Conservation (phyloP, 2,329 filamentous ascomycete genomes). For the Seiridium unicorne region DNA sequence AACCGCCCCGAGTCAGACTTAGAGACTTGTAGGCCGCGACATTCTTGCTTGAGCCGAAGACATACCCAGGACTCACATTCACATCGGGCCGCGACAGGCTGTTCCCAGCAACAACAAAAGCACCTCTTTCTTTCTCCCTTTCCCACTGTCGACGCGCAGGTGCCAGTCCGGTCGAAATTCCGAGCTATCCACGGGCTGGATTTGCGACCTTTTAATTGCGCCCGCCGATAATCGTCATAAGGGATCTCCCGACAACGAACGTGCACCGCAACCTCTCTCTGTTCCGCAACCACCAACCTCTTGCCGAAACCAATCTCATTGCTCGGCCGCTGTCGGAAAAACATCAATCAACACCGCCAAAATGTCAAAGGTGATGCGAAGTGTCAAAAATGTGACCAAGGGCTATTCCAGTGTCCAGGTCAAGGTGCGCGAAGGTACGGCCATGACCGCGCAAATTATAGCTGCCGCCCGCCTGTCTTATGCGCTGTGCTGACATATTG, state of each 20-base stretch:
- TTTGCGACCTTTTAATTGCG: conserved; percentile 22
- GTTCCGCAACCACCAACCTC: conserved; percentile 2
- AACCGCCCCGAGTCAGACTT: not conserved
- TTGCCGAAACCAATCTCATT: not conserved
- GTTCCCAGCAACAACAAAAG: not conserved
- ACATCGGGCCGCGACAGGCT: not conserved
- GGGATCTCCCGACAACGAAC: not conserved
- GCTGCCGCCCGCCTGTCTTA: not conserved
- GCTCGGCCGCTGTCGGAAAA: conserved; percentile 6
- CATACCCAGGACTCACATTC: too few relatives aligned
- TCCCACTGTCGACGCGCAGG: not conserved
- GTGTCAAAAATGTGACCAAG: conserved; percentile 99
- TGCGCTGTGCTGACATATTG: conserved; percentile 26
- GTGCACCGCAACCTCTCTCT: not conserved
- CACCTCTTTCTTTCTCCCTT: not conserved
- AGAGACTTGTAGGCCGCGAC: not conserved
- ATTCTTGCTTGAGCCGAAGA: not conserved
- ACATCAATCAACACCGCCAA: conserved; percentile 28
- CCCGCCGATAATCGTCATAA: conserved; percentile 15
- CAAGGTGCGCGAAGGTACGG: conserved; percentile 91
- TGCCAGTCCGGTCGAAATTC: not conserved
- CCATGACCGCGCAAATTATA: not conserved
- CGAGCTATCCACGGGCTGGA: conserved; percentile 19
- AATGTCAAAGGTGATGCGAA: conserved; percentile 97
- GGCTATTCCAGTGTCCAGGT: conserved; percentile 96